Evolutionary conservation across 306 rosid genomes (phyloP).

Genomic region (Abrus pulchellus): DNA sequence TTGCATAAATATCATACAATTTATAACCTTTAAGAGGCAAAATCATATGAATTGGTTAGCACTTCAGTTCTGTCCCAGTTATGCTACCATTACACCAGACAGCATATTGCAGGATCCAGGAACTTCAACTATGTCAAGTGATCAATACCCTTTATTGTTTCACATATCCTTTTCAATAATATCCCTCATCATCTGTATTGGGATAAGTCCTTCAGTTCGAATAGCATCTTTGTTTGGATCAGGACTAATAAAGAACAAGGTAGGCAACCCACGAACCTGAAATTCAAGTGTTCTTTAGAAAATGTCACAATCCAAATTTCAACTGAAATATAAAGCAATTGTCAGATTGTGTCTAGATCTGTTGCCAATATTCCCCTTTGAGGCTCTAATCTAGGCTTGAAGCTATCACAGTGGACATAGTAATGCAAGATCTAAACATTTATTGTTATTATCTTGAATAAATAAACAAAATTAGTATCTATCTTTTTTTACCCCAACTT

Average conservation of each 20-base stretch:
- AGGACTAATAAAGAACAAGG: constrained; percentile 82
- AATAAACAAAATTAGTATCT: neutral
- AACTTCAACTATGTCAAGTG: constrained; percentile 32
- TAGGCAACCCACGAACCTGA: constrained; percentile 92
- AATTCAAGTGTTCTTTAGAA: neutral
- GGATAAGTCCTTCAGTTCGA: constrained; percentile 91
- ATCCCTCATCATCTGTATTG: constrained; percentile 95
- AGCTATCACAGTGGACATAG: neutral
- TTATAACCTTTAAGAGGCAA: constrained; percentile 29
- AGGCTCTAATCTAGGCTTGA: constrained; percentile 33
- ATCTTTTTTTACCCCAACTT: too few relatives aligned
- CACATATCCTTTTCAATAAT: constrained; percentile 80
- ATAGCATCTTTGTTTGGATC: constrained; percentile 87
- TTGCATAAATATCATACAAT: constrained; percentile 38
- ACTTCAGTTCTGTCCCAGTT: constrained; percentile 40
- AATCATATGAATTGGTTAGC: constrained; percentile 49
- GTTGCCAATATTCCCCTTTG: constrained; percentile 19
- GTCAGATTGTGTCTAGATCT: constrained; percentile 36
- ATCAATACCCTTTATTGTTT: constrained; percentile 44
- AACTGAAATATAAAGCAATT: constrained; percentile 14
- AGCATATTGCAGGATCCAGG: constrained; percentile 45
- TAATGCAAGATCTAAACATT: constrained; percentile 22
- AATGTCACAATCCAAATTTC: constrained; percentile 21
- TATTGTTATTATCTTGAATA: neutral
- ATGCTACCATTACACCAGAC: constrained; percentile 48